Base-by-base conservation (phyloP, 192 early-diverging fungal species). In the Backusella tarrabulga region DNA sequence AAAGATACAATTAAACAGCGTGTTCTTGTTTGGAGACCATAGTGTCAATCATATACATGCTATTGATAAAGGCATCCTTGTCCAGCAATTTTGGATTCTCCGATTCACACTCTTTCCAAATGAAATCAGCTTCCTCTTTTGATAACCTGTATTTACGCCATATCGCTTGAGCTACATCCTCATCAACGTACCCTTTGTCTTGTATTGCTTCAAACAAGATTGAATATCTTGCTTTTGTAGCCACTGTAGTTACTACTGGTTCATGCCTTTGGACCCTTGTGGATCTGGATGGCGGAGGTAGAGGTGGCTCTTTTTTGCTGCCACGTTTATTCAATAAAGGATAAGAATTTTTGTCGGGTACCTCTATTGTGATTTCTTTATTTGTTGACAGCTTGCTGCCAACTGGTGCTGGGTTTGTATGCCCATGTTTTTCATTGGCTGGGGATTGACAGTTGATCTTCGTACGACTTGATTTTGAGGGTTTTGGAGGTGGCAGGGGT, bases 31-130 rank as follows among this genome's bases (percentile, higher is more conserved):
- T 72, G 2, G 15, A 19, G 11, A 79, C 44, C 42, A 73, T 42
- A 44, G 34, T 23, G 34, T 79, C 77, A 21, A 79, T 79, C 36
- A 56, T 74, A 34, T 38, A 19, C 77, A 79, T 79, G 8, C 77
- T 73, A 29, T 56, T 35, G 15, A 75, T 40, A 54, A 74, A 79
- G 0, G 54, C 15, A 26, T 73, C 8, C 38, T 71, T 71, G 29
- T 75, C 73, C 38, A 79, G 26, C 23, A 71, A n/a, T 7, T 68
- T 73, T 21, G 44, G 74, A 50, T 68, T 29, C 3, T 70, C 56
- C 26, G 67, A 35, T 56, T 66, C 73, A 41, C 77, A 79, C 46
- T 75, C 29, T 46, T 54, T 60, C 73, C 77, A 79, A 52, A 79
- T 74, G 21, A 42, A 44, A 6, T 67, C 72, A 21, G 74, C 15